Evolutionary conservation across 768 basidiomycete species (phyloP), one percentile per base, ranked within the genome.

Genomic region (Pleurotus eryngii): DNA sequence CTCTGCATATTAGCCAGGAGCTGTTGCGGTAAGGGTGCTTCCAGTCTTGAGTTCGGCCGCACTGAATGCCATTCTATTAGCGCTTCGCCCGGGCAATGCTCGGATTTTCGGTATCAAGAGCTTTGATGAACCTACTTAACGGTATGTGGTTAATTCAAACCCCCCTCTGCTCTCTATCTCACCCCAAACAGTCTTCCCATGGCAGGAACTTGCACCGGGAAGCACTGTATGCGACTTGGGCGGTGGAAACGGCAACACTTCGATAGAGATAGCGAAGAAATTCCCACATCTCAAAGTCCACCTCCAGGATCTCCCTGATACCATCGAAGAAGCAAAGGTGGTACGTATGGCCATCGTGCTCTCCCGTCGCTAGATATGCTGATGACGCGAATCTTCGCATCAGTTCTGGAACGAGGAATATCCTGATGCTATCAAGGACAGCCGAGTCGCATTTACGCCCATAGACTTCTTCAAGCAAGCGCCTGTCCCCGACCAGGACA

Each of bases 141-240:
- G 22, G 57, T 58, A 20, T 14, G 57, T 35, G 42, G 15, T 24
- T 20, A 14, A 4, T 11, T 6, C 54, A 11, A 22, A 12, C 35
- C 6, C 30, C 15, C 8, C 20, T n/a, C 27, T 1, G 37, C 24
- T 24, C n/a, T 17, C 35, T 15, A 27, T 38, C 7, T 45, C 8
- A 17, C 11, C 3, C 20, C 48, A 37, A 17, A 18, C 35, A 73
- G 72, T 53, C 3, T 70, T 63, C 53, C 66, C 67, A 4, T 73
- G 72, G 71, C 40, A 59, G 12, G 56, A 60, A 17, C 56, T 67
- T 18, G 59, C 63, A 1, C 27, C 54, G 12, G 66, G 65, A 30
- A 59, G 67, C 4, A 66, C 58, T 2, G 59, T 72, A 15, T 67
- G 68, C 54, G 72, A 73, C 57, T 61, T 73, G 9, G 72, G 72